Evolutionary conservation across 306 rosid genomes (phyloP).

Genomic region (Erythrophleum fordii): DNA sequence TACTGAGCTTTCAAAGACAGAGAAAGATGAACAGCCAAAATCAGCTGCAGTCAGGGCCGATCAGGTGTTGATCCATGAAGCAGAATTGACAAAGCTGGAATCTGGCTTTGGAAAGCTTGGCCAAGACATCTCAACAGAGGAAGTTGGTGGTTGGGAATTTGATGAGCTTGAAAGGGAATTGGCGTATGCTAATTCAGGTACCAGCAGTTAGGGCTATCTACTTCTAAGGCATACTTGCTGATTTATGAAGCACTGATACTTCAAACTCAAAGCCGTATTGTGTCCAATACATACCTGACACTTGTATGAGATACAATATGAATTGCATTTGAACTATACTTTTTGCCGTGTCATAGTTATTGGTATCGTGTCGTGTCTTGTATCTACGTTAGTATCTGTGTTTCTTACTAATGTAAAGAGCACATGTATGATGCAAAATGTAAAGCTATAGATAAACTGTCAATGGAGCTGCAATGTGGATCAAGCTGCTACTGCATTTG

Average conservation of each 20-base stretch:
- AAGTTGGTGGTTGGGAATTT: constrained; percentile 91
- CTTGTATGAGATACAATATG: not conserved
- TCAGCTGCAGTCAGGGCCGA: constrained; percentile 51
- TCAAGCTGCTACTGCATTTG: not conserved
- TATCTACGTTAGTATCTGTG: too few species aligned
- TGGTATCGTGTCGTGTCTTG: not conserved
- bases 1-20: constrained; percentile 42
- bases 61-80: constrained; percentile 59
- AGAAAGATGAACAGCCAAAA: constrained; percentile 47
- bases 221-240: not conserved
- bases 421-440: not conserved
- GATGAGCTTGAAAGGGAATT: constrained; percentile 96
- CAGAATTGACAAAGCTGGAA: constrained; percentile 83
- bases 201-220: constrained; percentile 35
- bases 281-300: not conserved
- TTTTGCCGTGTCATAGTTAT: not conserved
- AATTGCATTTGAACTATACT: not conserved
- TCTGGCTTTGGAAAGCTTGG: constrained; percentile 81
- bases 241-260: not conserved
- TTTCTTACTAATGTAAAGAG: not conserved
- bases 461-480: not conserved
- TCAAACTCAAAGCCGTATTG: not conserved
- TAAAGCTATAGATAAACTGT: not conserved
- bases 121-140: constrained; percentile 72
- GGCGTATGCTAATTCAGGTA: constrained; percentile 52